Evolutionary conservation across 2,329 filamentous ascomycete genomes (phyloP).

Genomic region (Penicillium sp.): DNA sequence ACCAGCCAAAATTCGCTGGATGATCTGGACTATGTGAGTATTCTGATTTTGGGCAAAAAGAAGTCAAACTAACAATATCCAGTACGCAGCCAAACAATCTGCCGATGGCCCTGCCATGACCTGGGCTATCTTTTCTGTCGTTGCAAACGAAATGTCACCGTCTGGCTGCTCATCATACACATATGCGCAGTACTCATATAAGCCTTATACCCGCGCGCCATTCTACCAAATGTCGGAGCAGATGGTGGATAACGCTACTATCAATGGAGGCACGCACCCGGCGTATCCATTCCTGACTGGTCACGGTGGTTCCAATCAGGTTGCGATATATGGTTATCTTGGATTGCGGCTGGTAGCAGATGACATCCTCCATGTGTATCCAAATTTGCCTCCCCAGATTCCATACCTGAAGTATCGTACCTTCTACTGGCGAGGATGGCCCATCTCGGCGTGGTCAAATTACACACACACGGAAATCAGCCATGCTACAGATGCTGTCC

Average conservation of each 20-base stretch:
- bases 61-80: background rate
- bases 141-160: constrained; percentile 62
- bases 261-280: constrained; percentile 65
- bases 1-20: constrained; percentile 49
- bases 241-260: constrained; percentile 57
- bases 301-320: constrained; percentile 66
- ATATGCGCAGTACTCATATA: constrained; percentile 62
- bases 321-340: constrained; percentile 66
- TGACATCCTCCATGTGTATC: constrained; percentile 59
- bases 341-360: constrained; percentile 61
- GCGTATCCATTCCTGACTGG: constrained; percentile 71
- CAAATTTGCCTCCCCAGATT: constrained; percentile 65
- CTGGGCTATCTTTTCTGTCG: constrained; percentile 66
- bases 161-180: constrained; percentile 68
- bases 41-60: background rate
- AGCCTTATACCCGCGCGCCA: constrained; percentile 64
- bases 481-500: constrained; percentile 46
- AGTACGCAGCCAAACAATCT: constrained; percentile 67
- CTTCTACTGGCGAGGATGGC: constrained; percentile 66
- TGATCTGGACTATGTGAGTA: constrained; percentile 61
- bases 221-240: constrained; percentile 73
- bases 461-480: constrained; percentile 62
- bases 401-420: constrained; percentile 59
- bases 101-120: constrained; percentile 70
- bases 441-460: constrained; percentile 61